Percentiles rank a stretch among this genome's conserved stretches.
Conservation (phyloP, 768 basidiomycete species). For the Cystofilobasidium bisporidii region DNA sequence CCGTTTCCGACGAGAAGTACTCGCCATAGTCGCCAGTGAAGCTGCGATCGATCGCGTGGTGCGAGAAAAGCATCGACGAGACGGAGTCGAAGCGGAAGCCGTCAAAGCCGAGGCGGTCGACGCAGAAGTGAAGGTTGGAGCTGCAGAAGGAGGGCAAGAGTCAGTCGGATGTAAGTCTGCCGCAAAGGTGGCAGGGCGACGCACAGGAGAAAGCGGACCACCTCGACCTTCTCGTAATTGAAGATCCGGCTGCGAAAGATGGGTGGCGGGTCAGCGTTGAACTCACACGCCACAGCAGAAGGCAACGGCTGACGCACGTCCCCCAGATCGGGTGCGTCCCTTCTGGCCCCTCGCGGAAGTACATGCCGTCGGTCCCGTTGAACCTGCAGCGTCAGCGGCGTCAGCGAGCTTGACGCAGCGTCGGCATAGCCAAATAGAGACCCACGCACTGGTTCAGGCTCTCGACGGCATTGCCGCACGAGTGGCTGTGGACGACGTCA, state of each 20-base stretch:
- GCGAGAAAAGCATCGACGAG: conserved; percentile 27
- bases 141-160: not conserved
- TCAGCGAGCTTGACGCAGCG: no score
- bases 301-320: conserved; percentile 22
- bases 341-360: conserved; percentile 11
- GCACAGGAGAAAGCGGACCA: conserved; percentile 23
- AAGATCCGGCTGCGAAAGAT: conserved; percentile 21
- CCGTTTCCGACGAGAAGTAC: conserved; percentile 26
- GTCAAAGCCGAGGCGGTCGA: conserved; percentile 27
- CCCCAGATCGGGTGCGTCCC: conserved; percentile 25
- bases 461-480: conserved; percentile 24
- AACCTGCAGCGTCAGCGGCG: conserved; percentile 19
- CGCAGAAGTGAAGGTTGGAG: conserved; percentile 24
- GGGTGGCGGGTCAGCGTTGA: not conserved
- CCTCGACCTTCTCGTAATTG: conserved; percentile 22
- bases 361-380: conserved; percentile 23
- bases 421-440: no score
- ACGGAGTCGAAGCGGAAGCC: conserved; percentile 28
- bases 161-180: not conserved
- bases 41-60: conserved; percentile 8
- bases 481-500: conserved; percentile 27
- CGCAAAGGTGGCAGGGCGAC: not conserved
- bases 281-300: not conserved
- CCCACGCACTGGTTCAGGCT: conserved; percentile 17
- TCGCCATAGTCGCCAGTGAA: conserved; percentile 28